Evolutionary conservation across 2,329 filamentous ascomycete species (phyloP).

Genomic region (Aspergillaceae sp.): DNA sequence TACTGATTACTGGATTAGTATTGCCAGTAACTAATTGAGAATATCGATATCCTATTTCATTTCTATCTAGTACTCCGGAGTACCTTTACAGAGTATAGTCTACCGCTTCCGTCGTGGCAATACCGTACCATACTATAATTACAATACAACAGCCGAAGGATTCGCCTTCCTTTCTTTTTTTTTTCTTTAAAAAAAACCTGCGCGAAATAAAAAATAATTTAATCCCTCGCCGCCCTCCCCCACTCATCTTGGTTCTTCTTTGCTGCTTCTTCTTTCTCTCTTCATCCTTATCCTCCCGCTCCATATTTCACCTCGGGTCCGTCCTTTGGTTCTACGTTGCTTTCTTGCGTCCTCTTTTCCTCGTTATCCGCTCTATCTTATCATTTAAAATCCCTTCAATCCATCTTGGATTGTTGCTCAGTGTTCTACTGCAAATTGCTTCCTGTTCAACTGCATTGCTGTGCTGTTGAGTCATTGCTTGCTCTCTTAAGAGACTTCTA

Average conservation of each 20-base stretch:
- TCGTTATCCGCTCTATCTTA: constrained; percentile 5
- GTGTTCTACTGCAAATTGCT: not conserved
- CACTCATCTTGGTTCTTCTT: not conserved
- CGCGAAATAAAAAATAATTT: not conserved
- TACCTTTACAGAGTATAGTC: not conserved
- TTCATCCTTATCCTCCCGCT: constrained; percentile 17
- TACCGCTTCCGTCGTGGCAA: not conserved
- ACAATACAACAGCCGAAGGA: not conserved
- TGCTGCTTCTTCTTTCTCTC: constrained; percentile 21
- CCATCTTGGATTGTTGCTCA: not conserved
- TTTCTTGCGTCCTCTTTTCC: constrained; percentile 6
- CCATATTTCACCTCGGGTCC: constrained; percentile 1
- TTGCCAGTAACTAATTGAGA: too few species aligned
- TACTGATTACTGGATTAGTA: not conserved
- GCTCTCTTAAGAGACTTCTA: not conserved
- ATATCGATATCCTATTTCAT: too few species aligned
- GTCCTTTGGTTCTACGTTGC: constrained; percentile 3
- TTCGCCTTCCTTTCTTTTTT: not conserved
- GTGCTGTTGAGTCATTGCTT: not conserved
- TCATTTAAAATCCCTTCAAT: not conserved
- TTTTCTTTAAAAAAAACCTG: not conserved
- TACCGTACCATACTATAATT: not conserved
- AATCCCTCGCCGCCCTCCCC: not conserved
- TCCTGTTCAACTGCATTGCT: too few species aligned
- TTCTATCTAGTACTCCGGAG: too few species aligned